phyloP scores from a whole-genome alignment of 352 stramenopile species.

The Phytophthora lateralis region DNA sequence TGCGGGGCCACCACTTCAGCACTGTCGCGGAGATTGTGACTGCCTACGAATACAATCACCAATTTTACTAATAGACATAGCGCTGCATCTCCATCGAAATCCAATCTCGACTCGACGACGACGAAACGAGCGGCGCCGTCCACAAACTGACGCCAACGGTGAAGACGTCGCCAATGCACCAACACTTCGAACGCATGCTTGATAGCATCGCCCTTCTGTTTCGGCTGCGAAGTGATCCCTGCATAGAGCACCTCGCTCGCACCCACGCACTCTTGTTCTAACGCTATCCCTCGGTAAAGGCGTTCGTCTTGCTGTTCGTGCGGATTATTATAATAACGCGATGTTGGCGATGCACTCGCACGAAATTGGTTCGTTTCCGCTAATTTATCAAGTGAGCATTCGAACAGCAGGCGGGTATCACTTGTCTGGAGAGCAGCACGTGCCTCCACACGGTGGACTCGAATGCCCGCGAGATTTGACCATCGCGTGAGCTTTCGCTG shows the following conservation, averaged over 20 bases:
- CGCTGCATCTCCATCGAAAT: neutral
- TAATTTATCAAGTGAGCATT: constrained; percentile 4
- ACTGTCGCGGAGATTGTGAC: neutral
- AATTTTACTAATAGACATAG: neutral
- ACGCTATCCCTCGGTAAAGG: neutral
- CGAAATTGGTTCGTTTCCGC: too few species aligned
- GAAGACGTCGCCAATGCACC: too few species aligned
- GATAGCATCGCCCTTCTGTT: constrained; percentile 3
- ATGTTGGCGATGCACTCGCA: too few species aligned
- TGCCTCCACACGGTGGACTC: neutral
- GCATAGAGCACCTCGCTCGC: constrained; percentile 5
- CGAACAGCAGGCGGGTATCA: constrained; percentile 1
- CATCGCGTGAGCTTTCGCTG: constrained; percentile 28
- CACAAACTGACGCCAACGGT: too few species aligned
- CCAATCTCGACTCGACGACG: too few species aligned
- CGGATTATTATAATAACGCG: constrained; percentile 5
- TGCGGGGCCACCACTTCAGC: too few species aligned
- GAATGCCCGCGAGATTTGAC: constrained; percentile 12
- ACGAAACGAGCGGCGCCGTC: too few species aligned
- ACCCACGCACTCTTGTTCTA: neutral
- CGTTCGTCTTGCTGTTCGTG: constrained; percentile 10
- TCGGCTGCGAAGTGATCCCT: neutral
- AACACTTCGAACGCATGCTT: neutral
- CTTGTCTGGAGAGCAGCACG: constrained; percentile 3
- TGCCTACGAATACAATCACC: neutral